Base-by-base conservation (phyloP, 768 basidiomycete species). In the Macrolepiota fuliginosa region DNA sequence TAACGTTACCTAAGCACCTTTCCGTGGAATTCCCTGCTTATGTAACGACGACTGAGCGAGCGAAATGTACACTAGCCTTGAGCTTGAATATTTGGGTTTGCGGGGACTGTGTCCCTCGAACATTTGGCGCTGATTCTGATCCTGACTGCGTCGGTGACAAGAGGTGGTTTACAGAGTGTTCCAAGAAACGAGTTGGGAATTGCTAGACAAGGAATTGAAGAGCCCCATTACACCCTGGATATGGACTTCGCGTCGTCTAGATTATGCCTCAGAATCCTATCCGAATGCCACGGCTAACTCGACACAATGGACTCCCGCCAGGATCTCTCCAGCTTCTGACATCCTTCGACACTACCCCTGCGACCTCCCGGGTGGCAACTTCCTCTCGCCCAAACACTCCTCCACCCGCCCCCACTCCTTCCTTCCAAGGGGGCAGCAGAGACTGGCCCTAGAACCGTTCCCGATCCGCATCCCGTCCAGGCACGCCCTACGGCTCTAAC, bases 181-280 rank as follows among this genome's bases (percentile, higher is more conserved):
- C n/a, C n/a, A n/a, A n/a, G n/a, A n/a, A n/a, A n/a, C n/a, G n/a
- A n/a, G n/a, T n/a, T n/a, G n/a, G n/a, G n/a, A n/a, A n/a, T n/a
- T n/a, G n/a, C n/a, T n/a, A n/a, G n/a, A n/a, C n/a, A n/a, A n/a
- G n/a, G n/a, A n/a, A n/a, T n/a, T n/a, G n/a, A n/a, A n/a, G n/a
- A n/a, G n/a, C n/a, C n/a, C n/a, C n/a, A 76, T 80, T 12, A 90
- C 90, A 0, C 90, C 90, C 9, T 91, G 89, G 89, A 80, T 90
- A 59, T 91, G 90, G 90, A 85, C 80, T 71, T 83, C 87, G 22
- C 69, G 78, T 36, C 73, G 74, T 60, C 73, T 27, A 29, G 22
- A 47, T 47, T 19, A 57, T 42, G 17, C 27, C 56, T 29, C 45
- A 27, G 56, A 53, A 56, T 32, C 39, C 62, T 53, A 58, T 47